Percentiles rank a stretch among this genome's conserved stretches.
phyloP scores from a whole-genome alignment of 2,329 filamentous ascomycete species.

The Talaromyces rugulosus region DNA sequence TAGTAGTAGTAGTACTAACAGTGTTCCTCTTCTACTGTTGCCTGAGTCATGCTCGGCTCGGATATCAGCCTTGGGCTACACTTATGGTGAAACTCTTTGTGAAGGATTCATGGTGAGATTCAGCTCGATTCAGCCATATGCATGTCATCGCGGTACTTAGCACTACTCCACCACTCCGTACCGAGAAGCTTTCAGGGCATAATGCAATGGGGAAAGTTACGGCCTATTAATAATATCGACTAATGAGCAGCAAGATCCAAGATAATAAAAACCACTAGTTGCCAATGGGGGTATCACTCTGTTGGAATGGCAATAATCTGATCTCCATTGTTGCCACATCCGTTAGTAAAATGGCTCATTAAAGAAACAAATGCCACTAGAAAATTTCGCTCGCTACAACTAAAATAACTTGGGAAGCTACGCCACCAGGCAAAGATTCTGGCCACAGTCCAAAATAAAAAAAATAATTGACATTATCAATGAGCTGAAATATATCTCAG shows the following conservation, averaged over 20 bases:
- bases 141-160: neutral
- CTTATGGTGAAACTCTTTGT: neutral
- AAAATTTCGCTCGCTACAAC: no score
- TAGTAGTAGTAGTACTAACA: no score
- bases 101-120: neutral
- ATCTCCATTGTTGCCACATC: no score
- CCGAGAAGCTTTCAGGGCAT: neutral
- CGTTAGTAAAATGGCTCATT: no score
- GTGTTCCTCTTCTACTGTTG: neutral
- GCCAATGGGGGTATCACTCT: neutral
- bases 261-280: neutral
- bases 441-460: neutral
- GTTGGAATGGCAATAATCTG: no score
- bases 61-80: neutral
- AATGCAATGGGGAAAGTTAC: neutral
- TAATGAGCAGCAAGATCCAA: neutral
- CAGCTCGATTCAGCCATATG: neutral
- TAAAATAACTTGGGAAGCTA: no score
- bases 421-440: no score
- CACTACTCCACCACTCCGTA: neutral
- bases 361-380: no score
- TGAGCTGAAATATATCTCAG: no score
- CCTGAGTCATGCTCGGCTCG: neutral
- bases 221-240: neutral
- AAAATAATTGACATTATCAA: no score